A percentile compares a stretch with the other conserved stretches of the same genome.
Conservation (phyloP, 2,329 filamentous ascomycete genomes). For the Lecanicillium sp. region DNA sequence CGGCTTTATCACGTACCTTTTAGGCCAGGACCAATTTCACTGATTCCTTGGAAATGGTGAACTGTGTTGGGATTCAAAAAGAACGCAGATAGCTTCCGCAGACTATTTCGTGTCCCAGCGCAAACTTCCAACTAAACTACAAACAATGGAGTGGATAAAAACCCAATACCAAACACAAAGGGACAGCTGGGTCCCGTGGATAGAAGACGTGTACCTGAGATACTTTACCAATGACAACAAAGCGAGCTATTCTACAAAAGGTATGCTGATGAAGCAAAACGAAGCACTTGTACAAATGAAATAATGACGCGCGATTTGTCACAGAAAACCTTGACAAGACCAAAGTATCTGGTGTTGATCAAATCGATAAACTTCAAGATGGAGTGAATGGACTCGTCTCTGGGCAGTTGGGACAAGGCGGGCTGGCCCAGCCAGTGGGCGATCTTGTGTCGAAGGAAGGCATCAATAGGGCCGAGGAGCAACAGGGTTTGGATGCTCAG, state of each 20-base stretch:
- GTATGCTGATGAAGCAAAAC: constrained; percentile 30
- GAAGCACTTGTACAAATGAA: background rate
- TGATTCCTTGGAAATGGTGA: no score
- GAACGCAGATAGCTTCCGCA: no score
- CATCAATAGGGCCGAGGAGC: constrained; percentile 51
- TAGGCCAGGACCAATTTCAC: no score
- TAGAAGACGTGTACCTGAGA: constrained; percentile 64
- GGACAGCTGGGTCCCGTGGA: constrained; percentile 69
- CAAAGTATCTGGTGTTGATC: constrained; percentile 60
- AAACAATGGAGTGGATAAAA: constrained; percentile 46
- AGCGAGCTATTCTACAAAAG: constrained; percentile 61
- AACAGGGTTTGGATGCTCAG: background rate
- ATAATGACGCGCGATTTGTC: constrained; percentile 2
- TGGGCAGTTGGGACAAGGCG: constrained; percentile 61
- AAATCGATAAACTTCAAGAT: constrained; percentile 63
- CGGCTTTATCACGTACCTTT: no score
- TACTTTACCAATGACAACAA: constrained; percentile 76
- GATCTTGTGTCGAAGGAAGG: constrained; percentile 57
- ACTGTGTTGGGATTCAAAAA: no score
- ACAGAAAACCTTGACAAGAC: constrained; percentile 60
- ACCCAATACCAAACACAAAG: constrained; percentile 65
- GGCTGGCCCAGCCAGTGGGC: constrained; percentile 56
- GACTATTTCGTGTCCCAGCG: no score
- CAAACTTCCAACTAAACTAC: background rate
- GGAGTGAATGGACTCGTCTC: constrained; percentile 54